Base-by-base conservation (phyloP, 1,284 basidiomycete genomes). In the Austroboletus niveus region DNA sequence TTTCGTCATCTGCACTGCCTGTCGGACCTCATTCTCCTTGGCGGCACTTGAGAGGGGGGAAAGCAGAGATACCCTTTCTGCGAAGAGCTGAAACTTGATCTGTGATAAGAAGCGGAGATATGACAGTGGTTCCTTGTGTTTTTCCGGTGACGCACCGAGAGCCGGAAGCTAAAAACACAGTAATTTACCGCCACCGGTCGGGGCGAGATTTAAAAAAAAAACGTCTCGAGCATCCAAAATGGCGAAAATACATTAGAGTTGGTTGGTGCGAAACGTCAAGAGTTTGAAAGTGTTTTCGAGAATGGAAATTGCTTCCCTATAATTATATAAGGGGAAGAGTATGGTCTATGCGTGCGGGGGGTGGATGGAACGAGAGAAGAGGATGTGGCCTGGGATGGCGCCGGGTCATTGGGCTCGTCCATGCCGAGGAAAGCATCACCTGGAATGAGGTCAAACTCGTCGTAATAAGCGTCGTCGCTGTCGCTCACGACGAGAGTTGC, bases 171-270 rank as follows among this genome's bases (percentile, higher is more conserved):
- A 87, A 61, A 84, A 94, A 58, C 89, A 93, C 40, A 94, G 73
- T 61, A 85, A 89, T 73, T 98, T 98, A 1, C 95, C 96, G 7
- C 95, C 96, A 29, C 96, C 96, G 0, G 96, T 99, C 0, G 97
- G 96, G 85, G 98, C 96, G 7, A 99, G 79, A 17, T 98, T 17
- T 17, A 17, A 17, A 17, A 17, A 92, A 60, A 98, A 94, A 14
- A 94, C 92, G 63, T 99, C 95, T 45, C 78, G 80, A 3, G 89
- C 94, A 1, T 77, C 75, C 67, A 99, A 75, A 0, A 90, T 87
- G 4, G 87, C 87, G 47, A 85, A 81, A 60, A 98, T 92, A 0
- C 92, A 94, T 62, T 92, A 87, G 36, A 92, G 79, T 69, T 98
- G 97, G 67, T 98, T 92, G 5, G 71, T 72, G 14, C 95, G 84